A percentile compares a stretch with the other conserved stretches of the same genome.
Evolutionary conservation across 345 rosid species (phyloP).

Genomic region (Heritiera fomes): DNA sequence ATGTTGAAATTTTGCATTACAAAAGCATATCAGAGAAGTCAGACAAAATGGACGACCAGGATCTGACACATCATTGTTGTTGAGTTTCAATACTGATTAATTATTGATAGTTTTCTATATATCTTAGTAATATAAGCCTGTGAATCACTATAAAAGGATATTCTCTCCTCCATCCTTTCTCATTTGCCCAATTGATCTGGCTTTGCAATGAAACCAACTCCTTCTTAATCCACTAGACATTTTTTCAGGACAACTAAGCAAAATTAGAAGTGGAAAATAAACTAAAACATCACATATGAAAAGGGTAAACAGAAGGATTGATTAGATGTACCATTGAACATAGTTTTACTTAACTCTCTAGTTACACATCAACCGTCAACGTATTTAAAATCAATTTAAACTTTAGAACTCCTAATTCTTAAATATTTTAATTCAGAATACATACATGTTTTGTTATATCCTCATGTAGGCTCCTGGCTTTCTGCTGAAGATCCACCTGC

Average conservation of each 20-base stretch:
- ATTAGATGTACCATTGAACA: background rate
- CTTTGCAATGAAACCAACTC: constrained; percentile 41
- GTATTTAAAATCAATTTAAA: background rate
- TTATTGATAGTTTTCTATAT: background rate
- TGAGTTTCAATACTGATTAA: background rate
- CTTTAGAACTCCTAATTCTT: background rate
- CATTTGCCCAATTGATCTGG: constrained; percentile 45
- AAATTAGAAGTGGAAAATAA: constrained; percentile 2
- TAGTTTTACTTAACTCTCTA: background rate
- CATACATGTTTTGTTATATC: constrained; percentile 51
- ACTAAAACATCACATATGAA: background rate
- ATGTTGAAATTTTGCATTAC: background rate
- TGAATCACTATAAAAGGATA: constrained; percentile 43
- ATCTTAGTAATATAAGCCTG: background rate
- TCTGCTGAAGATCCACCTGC: constrained; percentile 51
- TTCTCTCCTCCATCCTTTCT: constrained; percentile 73
- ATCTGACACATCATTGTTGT: background rate
- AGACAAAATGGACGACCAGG: background rate
- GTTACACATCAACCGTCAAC: background rate
- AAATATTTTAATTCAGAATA: constrained; percentile 1
- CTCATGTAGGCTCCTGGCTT: constrained; percentile 52
- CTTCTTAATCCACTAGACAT: constrained; percentile 44
- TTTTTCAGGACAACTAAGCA: background rate
- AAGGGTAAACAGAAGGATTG: background rate
- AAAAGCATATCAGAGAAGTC: background rate